Base-by-base conservation (phyloP, 176 grass and related monocot genomes). In the Triticum monococcum region DNA sequence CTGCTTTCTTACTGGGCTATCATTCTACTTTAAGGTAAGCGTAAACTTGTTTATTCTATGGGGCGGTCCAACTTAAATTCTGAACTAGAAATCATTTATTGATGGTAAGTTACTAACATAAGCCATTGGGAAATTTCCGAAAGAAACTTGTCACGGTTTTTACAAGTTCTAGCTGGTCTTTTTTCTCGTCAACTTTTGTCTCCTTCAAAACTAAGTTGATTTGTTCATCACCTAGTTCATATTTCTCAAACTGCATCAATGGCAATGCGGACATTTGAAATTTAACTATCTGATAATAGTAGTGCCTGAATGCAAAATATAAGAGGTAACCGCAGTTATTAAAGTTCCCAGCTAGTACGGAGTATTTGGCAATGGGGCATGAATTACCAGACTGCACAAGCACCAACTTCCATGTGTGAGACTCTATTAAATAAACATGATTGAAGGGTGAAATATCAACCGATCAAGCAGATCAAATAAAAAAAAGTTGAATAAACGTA, bases 1-100 rank as follows among this genome's bases (percentile, higher is more conserved):
- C 8, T 91, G 83, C 80, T 89, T 93, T 81, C 60, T 93, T 30
- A 96, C 91, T 65, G 89, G 89, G 31, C 23, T 89, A 67, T 71
- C 65, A 43, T 61, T 43, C 76, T 79, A 60, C 48, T 84, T 88
- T 63, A 88, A 88, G 81, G 87, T 88, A 88, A 38, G 7, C 18
- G 26, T 22, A 52, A 71, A 35, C 9, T 26, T 80, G 54, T 63
- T 79, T 59, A 32, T 35, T n/a, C 1, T 25, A 8, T 75, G 69
- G n/a, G 67, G 66, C 11, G 38, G 14, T 72, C 36, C 10, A 30
- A 18, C 71, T 88, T 37, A 78, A 83, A 38, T 17, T 48, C 26
- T 62, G 16, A 35, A 46, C 1, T 14, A 9, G 16, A 14, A 84
- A 37, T 71, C 25, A 68, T n/a, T 68, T 68, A 31, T 68, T 33